These are phyloP conservation scores for Vigna trinervia DNA, from an alignment of 306 rosid species.

Conservation along the genomic window DNA sequence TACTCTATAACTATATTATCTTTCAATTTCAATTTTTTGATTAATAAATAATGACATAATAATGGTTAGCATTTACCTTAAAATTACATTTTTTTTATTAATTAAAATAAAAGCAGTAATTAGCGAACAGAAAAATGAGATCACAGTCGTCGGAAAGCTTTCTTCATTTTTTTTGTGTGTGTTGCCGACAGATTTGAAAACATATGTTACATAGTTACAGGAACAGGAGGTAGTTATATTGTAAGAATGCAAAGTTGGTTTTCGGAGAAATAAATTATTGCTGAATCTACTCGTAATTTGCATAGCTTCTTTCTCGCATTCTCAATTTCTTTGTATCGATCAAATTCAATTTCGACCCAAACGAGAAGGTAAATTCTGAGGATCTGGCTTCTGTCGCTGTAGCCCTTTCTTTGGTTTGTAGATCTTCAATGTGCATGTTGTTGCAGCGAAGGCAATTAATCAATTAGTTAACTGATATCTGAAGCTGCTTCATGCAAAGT, in stretches of 20 bases:
- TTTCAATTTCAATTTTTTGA: no score
- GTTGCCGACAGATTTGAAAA: no score
- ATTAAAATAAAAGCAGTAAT: no score
- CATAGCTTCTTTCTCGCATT: no score
- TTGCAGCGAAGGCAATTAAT: neutral
- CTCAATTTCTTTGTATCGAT: neutral
- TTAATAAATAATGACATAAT: no score
- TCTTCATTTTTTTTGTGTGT: no score
- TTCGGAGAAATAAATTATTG: neutral
- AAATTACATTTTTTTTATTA: no score
- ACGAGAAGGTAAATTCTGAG: neutral
- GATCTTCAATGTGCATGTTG: neutral
- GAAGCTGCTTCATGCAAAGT: neutral
- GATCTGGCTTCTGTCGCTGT: slow-evolving; percentile 5
- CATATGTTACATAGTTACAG: neutral
- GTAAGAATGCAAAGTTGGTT: neutral
- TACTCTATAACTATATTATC: no score
- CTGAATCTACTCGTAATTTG: neutral
- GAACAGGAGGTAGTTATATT: neutral
- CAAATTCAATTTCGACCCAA: neutral
- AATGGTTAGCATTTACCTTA: no score
- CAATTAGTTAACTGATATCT: neutral
- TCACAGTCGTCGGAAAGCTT: neutral
- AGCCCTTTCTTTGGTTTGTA: neutral
- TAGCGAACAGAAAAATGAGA: no score